Evolutionary conservation across 371 early-diverging fungal genomes (phyloP), one percentile per base, ranked within the genome.

Genomic region (Lichtheimia ornata): DNA sequence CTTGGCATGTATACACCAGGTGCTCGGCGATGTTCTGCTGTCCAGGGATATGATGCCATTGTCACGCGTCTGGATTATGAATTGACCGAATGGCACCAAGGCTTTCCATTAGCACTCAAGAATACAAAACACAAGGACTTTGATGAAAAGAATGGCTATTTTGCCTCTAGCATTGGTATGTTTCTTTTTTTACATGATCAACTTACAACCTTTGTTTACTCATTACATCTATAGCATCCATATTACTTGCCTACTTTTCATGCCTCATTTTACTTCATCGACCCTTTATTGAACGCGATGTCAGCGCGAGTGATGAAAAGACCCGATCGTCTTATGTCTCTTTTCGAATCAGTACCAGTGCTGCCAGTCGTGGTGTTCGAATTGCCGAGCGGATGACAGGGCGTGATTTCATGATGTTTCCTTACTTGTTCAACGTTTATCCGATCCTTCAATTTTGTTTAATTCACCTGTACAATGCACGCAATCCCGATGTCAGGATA

Each of bases 51-150:
- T 41, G 76, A 77, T 62, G 66, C 64, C 0, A 66, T 81, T 50
- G 78, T 81, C 0, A 74, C 76, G 18, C 64, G 64, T 3, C 53
- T 81, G 20, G 81, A 81, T 60, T 71, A 77, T 50, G 72, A 76
- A 44, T 47, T 81, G 43, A 81, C 81, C 1, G 71, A 76, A 53
- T 81, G 81, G 81, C 74, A 78, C 2, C 73, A 73, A 53, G 74
- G 67, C 0, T 77, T 77, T 40, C 76, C 74, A 11, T 66, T 71
- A 49, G 74, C 68, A 9, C 55, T 77, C 17, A 64, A 77, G 43
- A 44, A 53, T 20, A 64, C 70, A 3, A 57, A 73, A 12, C 70
- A 73, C 40, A 66, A 62, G 5, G 79, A 79, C 58, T 75, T 73
- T 60, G 70, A 79, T 50, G 79, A 79, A 63, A 64, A 50, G 3